A percentile compares a stretch with the other conserved stretches of the same genome.
Evolutionary conservation across 805 yeast genomes (phyloP).

Genomic region (Candida wancherniae): DNA sequence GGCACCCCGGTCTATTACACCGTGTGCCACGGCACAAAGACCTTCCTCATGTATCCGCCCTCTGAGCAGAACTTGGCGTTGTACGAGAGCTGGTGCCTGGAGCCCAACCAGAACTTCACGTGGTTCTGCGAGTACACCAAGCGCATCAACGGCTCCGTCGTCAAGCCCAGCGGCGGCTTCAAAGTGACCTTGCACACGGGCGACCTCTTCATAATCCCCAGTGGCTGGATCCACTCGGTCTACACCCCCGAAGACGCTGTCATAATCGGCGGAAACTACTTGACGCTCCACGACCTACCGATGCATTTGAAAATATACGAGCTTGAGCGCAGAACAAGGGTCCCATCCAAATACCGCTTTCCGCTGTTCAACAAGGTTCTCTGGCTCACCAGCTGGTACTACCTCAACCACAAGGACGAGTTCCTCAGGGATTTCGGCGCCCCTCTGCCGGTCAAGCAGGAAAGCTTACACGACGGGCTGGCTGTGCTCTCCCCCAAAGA

Average conservation of each 20-base stretch:
- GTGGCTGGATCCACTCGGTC: slow-evolving; percentile 93
- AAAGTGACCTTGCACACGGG: slow-evolving; percentile 54
- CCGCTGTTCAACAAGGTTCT: slow-evolving; percentile 70
- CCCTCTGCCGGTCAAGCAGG: not conserved
- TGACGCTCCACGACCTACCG: slow-evolving; percentile 58
- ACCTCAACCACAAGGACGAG: slow-evolving; percentile 21
- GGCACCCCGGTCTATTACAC: slow-evolving; percentile 92
- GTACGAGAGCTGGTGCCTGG: slow-evolving; percentile 70
- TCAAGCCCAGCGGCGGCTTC: slow-evolving; percentile 40
- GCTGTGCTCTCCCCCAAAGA: not conserved
- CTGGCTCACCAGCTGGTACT: slow-evolving; percentile 59
- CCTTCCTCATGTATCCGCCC: slow-evolving; percentile 78
- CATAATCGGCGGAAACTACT: slow-evolving; percentile 84
- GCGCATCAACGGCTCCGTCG: slow-evolving; percentile 25
- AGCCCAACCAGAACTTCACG: slow-evolving; percentile 52
- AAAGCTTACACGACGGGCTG: too few species aligned
- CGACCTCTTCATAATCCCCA: slow-evolving; percentile 77
- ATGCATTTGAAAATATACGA: slow-evolving; percentile 59
- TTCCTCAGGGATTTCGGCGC: slow-evolving; percentile 13
- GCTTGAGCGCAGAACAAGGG: slow-evolving; percentile 64
- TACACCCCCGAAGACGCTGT: slow-evolving; percentile 76
- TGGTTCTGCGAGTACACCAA: slow-evolving; percentile 58
- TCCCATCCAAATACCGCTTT: slow-evolving; percentile 70
- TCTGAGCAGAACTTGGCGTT: slow-evolving; percentile 53
- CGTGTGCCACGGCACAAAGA: slow-evolving; percentile 67